Conservation (phyloP, 2,329 filamentous ascomycete genomes). For the Colletotrichum orbiculare region DNA sequence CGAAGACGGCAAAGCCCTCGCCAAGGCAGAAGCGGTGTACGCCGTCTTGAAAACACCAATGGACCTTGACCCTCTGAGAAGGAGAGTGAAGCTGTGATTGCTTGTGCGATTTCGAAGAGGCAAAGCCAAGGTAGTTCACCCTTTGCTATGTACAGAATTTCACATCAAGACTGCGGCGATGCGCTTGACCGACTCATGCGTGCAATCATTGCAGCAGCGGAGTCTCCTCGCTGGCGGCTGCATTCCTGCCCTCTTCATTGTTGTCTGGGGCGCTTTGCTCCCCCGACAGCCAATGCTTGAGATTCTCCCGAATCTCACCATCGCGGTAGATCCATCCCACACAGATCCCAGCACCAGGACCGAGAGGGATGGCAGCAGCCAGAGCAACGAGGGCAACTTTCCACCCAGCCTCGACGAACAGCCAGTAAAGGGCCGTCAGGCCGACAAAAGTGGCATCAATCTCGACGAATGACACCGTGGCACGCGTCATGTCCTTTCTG, state of each 20-base stretch:
- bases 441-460: constrained; percentile 58
- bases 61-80: background rate
- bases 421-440: constrained; percentile 63
- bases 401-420: constrained; percentile 63
- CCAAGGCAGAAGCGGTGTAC: background rate
- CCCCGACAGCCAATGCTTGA: constrained; percentile 30
- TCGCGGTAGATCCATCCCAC: constrained; percentile 54
- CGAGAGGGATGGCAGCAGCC: constrained; percentile 45
- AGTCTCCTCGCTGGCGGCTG: constrained; percentile 46
- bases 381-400: constrained; percentile 48
- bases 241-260: constrained; percentile 17
- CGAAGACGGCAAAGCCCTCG: background rate
- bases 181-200: too few relatives aligned
- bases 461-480: constrained; percentile 57
- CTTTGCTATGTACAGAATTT: too few relatives aligned
- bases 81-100: background rate
- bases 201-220: constrained; percentile 42
- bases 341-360: constrained; percentile 52
- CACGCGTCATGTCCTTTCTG: constrained; percentile 61
- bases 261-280: background rate
- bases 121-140: too few relatives aligned
- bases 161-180: too few relatives aligned
- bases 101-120: too few relatives aligned
- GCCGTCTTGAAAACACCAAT: background rate
- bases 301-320: constrained; percentile 44